These are phyloP conservation scores for Diplotaxis tenuifolia DNA, from an alignment of 345 rosid species.

Conservation along the genomic window DNA sequence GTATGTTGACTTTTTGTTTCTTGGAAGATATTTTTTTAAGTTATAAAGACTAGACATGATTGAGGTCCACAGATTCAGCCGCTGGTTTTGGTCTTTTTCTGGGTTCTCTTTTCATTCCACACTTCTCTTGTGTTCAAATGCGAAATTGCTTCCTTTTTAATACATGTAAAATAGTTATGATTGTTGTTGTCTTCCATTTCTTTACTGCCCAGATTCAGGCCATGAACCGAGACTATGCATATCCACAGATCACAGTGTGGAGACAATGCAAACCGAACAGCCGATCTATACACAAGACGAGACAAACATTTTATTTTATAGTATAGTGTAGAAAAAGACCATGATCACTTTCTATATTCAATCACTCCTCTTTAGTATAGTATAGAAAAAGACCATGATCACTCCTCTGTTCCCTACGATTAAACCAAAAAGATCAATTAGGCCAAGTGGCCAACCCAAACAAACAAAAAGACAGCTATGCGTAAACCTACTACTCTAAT, in stretches of 20 bases:
- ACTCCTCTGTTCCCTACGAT: not conserved
- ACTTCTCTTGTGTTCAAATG: not conserved
- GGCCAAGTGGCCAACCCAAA: not conserved
- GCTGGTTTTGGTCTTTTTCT: constrained; percentile 22
- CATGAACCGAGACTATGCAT: not conserved
- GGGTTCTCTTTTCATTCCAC: constrained; percentile 14
- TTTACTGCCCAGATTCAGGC: not conserved
- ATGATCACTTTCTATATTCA: not conserved
- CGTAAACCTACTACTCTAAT: not conserved
- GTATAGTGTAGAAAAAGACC: not conserved
- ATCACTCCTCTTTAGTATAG: not conserved
- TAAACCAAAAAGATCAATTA: not conserved
- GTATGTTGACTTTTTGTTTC: too few species aligned
- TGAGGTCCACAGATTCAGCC: constrained; percentile 25
- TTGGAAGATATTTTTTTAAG: not conserved
- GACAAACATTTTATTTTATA: not conserved
- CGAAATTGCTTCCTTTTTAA: not conserved
- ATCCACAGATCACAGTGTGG: not conserved
- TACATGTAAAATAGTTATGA: not conserved
- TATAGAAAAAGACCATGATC: not conserved
- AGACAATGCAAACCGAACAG: not conserved
- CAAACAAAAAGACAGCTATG: not conserved
- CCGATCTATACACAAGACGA: not conserved
- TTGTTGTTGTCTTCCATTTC: not conserved
- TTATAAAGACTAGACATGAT: not conserved